phyloP scores from a whole-genome alignment of 2,329 filamentous ascomycete species.

The Fusarium caatingaense region DNA sequence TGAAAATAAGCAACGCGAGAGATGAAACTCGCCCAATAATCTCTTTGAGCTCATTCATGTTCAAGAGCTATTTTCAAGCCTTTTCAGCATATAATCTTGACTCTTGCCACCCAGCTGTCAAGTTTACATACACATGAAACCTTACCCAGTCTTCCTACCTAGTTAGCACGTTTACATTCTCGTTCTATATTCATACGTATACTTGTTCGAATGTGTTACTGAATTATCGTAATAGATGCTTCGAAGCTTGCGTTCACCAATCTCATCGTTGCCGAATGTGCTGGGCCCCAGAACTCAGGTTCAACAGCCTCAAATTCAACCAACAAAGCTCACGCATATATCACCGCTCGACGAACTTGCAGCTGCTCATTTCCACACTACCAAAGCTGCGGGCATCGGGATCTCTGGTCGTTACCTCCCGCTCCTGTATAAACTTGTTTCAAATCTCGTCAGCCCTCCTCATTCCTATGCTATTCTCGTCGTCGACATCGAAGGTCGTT shows the following conservation, averaged over 20 bases:
- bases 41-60: neutral
- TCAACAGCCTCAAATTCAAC: conserved; percentile 31
- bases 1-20: neutral
- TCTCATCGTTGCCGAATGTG: conserved; percentile 40
- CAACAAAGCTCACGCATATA: conserved; percentile 54
- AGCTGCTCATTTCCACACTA: conserved; percentile 59
- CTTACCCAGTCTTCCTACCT: neutral
- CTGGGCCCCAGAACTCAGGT: conserved; percentile 16
- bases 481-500: conserved; percentile 66
- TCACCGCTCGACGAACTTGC: conserved; percentile 60
- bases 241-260: conserved; percentile 40
- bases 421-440: conserved; percentile 67
- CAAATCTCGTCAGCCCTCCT: conserved; percentile 61
- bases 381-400: conserved; percentile 60
- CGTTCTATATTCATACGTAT: neutral
- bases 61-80: neutral
- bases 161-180: no score
- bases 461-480: conserved; percentile 62
- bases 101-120: neutral
- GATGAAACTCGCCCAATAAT: neutral
- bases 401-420: conserved; percentile 65
- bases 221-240: conserved; percentile 40
- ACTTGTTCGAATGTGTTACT: neutral
- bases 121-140: neutral
- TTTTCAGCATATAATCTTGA: neutral